Evolutionary conservation across 2,329 filamentous ascomycete genomes (phyloP), one percentile per base, ranked within the genome.

Genomic region (Trichophyton benhamiae): DNA sequence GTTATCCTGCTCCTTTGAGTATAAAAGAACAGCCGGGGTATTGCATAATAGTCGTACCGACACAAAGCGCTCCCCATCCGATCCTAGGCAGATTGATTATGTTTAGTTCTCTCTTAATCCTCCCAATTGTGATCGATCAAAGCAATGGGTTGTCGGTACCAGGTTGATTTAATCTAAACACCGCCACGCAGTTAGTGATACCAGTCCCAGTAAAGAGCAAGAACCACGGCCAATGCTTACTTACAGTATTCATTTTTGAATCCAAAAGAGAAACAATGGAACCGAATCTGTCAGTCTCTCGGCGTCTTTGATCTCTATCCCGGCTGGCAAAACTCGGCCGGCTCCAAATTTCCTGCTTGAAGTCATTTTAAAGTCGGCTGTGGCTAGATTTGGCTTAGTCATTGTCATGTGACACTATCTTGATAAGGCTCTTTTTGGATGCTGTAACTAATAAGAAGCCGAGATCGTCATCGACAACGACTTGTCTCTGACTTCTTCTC

Each of bases 51-150:
- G 38, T 70, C 84, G 63, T 83, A 91, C 88, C 91, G 68, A 87
- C 80, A 72, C 91, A 94, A 60, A 97, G 83, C 58, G 90, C 83
- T 68, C 89, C 91, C 94, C 90, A 96, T 71, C 94, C 94, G 71
- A 92, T 78, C 88, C 91, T 95, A 66, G 49, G 15, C 13, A 53
- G 13, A 33, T 53, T 13, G 13, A 53, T 15, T 20, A 64, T 59
- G 58, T 53, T 53, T 33, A 53, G 49, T 30, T 8, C 1, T 33
- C 25, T 6, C 22, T 22, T 25, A 30, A 33, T 30, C n/a, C 11
- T 13, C 11, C 22, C 22, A 33, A 30, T 33, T 27, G n/a, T 27
- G 17, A 41, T 27, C 27, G 6, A 46, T 48, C 17, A 20, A n/a
- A 46, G 42, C 42, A 9, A 46, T 8, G 36, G 15, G 13, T 46